phyloP scores from a whole-genome alignment of 495 filamentous ascomycete genomes.

The Penicillium tannophilum region DNA sequence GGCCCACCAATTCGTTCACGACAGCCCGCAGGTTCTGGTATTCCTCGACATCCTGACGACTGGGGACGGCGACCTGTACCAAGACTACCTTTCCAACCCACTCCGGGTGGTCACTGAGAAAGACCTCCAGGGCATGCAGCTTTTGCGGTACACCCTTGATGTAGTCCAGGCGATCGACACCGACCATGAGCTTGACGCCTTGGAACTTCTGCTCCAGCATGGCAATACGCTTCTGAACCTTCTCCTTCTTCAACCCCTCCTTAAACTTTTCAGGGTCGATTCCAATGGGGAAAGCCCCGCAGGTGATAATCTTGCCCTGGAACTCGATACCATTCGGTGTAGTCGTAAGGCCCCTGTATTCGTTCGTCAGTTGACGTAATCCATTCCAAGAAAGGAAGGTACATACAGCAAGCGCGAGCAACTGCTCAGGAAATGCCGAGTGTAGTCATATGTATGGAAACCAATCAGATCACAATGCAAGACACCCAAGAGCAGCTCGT shows the following conservation, averaged over 20 bases:
- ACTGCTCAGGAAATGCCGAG: conserved; percentile 89
- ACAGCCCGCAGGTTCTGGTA: conserved; percentile 94
- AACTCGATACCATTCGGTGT: conserved; percentile 90
- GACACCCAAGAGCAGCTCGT: conserved; percentile 81
- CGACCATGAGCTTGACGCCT: conserved; percentile 94
- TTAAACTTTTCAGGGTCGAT: conserved; percentile 97
- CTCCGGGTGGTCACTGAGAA: conserved; percentile 94
- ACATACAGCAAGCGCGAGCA: conserved; percentile 87
- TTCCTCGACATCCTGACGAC: conserved; percentile 92
- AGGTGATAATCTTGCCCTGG: conserved; percentile 77
- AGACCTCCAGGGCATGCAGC: conserved; percentile 91
- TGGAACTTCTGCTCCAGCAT: conserved; percentile 87
- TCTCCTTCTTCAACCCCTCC: conserved; percentile 79
- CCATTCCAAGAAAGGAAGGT: neutral
- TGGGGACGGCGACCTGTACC: conserved; percentile 94
- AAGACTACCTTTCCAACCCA: conserved; percentile 98
- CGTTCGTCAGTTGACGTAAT: conserved; percentile 11
- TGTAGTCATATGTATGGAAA: conserved; percentile 97
- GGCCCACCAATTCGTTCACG: conserved; percentile 91
- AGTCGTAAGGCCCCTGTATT: conserved; percentile 65
- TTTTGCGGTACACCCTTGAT: conserved; percentile 99
- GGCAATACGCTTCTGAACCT: conserved; percentile 85
- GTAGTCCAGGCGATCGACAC: conserved; percentile 94
- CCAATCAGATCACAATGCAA: conserved; percentile 91
- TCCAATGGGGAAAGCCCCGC: conserved; percentile 94